Base-by-base conservation (phyloP, 257 asterid genomes). In the Ilex aquifolium region DNA sequence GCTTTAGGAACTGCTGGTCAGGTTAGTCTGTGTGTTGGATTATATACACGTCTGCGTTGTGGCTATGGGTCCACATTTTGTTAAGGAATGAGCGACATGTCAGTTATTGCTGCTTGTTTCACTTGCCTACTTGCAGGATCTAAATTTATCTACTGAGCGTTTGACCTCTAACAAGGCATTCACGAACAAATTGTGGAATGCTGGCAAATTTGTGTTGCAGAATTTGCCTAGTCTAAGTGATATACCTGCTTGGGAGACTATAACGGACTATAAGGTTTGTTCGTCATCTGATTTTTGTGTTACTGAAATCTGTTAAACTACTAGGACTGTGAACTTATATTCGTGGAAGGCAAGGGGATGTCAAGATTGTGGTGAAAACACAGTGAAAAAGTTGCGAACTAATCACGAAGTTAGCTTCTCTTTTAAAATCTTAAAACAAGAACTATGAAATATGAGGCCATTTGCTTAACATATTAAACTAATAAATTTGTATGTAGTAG, bases 171-270 rank as follows among this genome's bases (percentile, higher is more conserved):
- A 79, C 77, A 92, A 89, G 86, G 97, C 95, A 32, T 92, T 92
- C 82, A 89, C 96, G 81, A 92, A 92, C 83, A 92, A 92, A 81
- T 76, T 92, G 50, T 92, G 99, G 99, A 92, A 92, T 72, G 99
- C 97, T 71, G 99, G 96, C 76, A 92, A 92, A 83, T 92, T 92
- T 70, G 71, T 92, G 79, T 71, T 92, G 75, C 97, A 88, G 79
- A 92, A 89, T 79, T 74, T 92, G 80, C 98, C 98, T 32, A 68
- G 51, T 71, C 89, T 79, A 76, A 84, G 69, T 72, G 95, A 87
- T 72, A 40, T 52, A 63, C 71, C 93, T 74, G 85, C 96, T 74
- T 82, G 95, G 95, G 76, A 75, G 70, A 76, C 82, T 70, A 62
- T 89, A 65, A 71, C 67, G 69, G 79, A 71, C 63, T 72, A 77